Conservation (phyloP, 192 early-diverging fungal genomes). For the Diversispora epigaea region DNA sequence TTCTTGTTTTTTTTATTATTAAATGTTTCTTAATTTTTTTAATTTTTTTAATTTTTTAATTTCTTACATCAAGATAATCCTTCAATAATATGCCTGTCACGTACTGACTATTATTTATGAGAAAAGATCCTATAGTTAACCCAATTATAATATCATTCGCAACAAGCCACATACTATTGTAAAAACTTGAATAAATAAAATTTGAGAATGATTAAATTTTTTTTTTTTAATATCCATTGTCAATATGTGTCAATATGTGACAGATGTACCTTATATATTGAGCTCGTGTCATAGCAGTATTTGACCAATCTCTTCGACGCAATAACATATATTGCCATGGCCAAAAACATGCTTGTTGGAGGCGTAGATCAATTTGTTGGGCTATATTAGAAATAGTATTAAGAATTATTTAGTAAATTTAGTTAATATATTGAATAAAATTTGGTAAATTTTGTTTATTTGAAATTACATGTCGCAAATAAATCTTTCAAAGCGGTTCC, state of each 20-base stretch:
- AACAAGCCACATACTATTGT: constrained; percentile 96
- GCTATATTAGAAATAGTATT: constrained; percentile 38
- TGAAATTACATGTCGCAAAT: constrained; percentile 55
- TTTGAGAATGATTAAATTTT: not conserved
- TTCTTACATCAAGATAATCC: constrained; percentile 47
- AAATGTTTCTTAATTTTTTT: not conserved
- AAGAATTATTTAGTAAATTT: constrained; percentile 6
- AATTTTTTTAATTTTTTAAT: not conserved
- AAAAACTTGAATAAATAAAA: constrained; percentile 61
- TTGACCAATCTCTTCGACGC: constrained; percentile 55
- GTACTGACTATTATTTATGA: constrained; percentile 60
- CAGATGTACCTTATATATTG: constrained; percentile 73
- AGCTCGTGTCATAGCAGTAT: constrained; percentile 60
- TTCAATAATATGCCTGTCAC: constrained; percentile 56
- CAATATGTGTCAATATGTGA: not conserved
- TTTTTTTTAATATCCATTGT: not conserved
- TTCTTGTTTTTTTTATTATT: not conserved
- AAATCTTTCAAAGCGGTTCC: constrained; percentile 73
- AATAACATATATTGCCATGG: constrained; percentile 77
- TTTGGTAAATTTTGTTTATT: not conserved
- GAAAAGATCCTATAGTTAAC: constrained; percentile 67
- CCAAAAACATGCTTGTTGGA: constrained; percentile 86
- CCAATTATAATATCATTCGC: constrained; percentile 91
- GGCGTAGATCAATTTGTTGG: constrained; percentile 84
- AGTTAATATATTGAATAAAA: constrained; percentile 21